These are phyloP conservation scores for Agarophyton chilense DNA, from an alignment of 23 red algal genomes.

Conservation along the genomic window DNA sequence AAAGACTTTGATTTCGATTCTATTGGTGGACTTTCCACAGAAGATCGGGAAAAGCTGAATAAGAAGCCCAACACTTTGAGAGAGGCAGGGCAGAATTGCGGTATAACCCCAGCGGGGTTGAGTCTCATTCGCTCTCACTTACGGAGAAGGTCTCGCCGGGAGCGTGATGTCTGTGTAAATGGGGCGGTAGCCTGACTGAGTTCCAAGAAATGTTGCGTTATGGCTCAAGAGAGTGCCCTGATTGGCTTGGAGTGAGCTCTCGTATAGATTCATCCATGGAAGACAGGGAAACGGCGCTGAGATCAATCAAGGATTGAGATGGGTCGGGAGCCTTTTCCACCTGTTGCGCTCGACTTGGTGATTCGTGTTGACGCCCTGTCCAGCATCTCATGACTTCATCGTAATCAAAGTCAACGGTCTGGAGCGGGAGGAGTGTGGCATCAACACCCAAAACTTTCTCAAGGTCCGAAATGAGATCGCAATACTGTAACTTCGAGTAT, in stretches of 20 bases:
- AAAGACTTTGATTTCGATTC: conserved; percentile 53
- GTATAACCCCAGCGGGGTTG: conserved; percentile 41
- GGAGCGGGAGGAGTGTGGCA: conserved; percentile 35
- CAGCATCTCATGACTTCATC: conserved; percentile 41
- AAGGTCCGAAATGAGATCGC: conserved; percentile 33
- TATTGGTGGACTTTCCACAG: conserved; percentile 34
- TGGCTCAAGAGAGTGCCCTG: neutral
- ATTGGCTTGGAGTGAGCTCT: neutral
- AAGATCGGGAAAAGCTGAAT: conserved; percentile 56
- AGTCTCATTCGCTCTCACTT: conserved; percentile 41
- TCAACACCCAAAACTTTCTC: conserved; percentile 45
- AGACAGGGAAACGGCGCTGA: conserved; percentile 7
- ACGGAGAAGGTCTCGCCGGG: neutral
- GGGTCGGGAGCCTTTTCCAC: neutral
- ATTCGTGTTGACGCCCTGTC: conserved; percentile 9
- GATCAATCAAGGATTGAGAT: conserved; percentile 6
- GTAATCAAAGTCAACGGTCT: conserved; percentile 39
- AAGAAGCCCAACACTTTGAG: conserved; percentile 38
- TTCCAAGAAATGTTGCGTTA: neutral
- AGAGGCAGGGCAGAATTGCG: conserved; percentile 56
- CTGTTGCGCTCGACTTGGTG: neutral
- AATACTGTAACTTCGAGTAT: conserved; percentile 27
- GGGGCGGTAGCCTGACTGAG: neutral
- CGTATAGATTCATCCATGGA: neutral
- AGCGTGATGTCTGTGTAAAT: neutral